A percentile compares a stretch with the other conserved stretches of the same genome.
These are phyloP conservation scores for Daedaleopsis nitida DNA, from an alignment of 768 basidiomycete species.

Conservation along the genomic window DNA sequence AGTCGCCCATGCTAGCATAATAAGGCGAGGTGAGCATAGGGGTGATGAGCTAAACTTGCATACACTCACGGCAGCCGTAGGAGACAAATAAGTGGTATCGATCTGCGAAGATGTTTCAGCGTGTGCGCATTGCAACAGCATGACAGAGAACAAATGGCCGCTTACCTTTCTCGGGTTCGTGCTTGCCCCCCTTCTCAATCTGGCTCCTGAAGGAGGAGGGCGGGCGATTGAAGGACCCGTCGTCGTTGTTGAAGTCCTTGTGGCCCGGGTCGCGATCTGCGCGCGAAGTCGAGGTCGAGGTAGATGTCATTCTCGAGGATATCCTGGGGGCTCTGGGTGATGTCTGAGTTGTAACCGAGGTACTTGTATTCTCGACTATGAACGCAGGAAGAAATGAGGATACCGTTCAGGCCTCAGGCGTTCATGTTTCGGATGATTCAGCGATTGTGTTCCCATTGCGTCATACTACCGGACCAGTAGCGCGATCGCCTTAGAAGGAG, in stretches of 20 bases:
- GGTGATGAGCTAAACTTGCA: not conserved
- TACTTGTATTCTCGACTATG: no score
- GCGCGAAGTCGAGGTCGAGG: not conserved
- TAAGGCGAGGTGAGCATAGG: not conserved
- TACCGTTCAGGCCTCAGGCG: no score
- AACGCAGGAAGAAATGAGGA: no score
- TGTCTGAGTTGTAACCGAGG: no score
- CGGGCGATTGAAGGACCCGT: slow-evolving; percentile 69
- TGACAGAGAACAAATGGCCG: no score
- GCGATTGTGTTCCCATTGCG: no score
- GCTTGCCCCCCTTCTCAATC: slow-evolving; percentile 59
- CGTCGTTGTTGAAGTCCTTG: slow-evolving; percentile 37
- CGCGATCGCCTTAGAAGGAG: no score
- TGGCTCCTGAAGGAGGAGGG: slow-evolving; percentile 54
- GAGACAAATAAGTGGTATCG: slow-evolving; percentile 93
- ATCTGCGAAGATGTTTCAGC: slow-evolving; percentile 41
- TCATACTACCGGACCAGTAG: no score
- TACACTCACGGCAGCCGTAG: slow-evolving; percentile 73
- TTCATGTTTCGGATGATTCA: no score
- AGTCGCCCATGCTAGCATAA: slow-evolving; percentile 82
- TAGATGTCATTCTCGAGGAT: no score
- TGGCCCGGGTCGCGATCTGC: not conserved
- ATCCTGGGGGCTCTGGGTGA: no score
- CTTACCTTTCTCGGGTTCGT: slow-evolving; percentile 76
- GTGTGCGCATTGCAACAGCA: no score